Evolutionary conservation across 2,329 filamentous ascomycete genomes (phyloP), one percentile per base, ranked within the genome.

Genomic region (Venturia oleaginea): DNA sequence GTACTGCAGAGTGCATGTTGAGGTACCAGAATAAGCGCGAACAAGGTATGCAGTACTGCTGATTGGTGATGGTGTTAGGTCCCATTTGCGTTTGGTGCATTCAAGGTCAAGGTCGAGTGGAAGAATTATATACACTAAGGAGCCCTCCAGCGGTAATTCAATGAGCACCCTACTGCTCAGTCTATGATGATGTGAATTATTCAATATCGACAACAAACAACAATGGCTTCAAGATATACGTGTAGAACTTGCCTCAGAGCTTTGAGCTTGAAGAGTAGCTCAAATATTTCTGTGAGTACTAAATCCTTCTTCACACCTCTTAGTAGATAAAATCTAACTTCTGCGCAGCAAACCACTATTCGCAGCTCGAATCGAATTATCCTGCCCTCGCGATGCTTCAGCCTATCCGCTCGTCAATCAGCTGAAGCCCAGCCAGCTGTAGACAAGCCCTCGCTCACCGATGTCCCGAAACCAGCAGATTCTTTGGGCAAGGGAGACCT

Each of bases 221-320:
- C 69, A 67, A 76, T 76, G 75, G 72, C 74, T 46, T 71, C 72
- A 60, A 71, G 67, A 64, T 75, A 72, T 68, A 74, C 72, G 6
- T 76, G 75, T 68, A 70, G 68, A 66, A 69, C 72, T 66, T 76
- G 75, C 68, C 71, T 70, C 2, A 67, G 68, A 63, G 71, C 72
- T 27, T 54, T 75, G 13, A 65, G n/a, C 57, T 40, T 34, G 27
- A 59, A 24, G n/a, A 55, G 17, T 46, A 30, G 38, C 48, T 66
- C 54, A 27, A 19, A 10, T 13, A 32, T 27, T 11, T 42, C 51
- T n/a, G 51, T 57, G 19, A 19, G 51, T 57, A 8, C n/a, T 19
- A 15, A 30, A 32, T n/a, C 11, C 17, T 19, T 3, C 51, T 34
- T 2, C 19, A 3, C 2, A 11, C 0, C 27, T 57, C 8, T 32